Evolutionary conservation across 2,329 filamentous ascomycete genomes (phyloP).

Genomic region (Parastagonospora avenae): DNA sequence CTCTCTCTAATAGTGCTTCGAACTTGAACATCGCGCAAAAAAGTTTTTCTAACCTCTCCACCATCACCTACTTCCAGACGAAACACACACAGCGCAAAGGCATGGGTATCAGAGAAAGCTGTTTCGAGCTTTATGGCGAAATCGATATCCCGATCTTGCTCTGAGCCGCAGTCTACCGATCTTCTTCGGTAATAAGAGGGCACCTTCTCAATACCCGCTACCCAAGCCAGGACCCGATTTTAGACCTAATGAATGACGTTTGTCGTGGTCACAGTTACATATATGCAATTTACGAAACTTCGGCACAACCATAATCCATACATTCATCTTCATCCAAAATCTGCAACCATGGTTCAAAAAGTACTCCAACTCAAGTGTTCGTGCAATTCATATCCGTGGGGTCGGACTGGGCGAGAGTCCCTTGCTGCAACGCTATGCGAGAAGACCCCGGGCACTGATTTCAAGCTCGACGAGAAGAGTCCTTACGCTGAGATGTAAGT

Average conservation of each 20-base stretch:
- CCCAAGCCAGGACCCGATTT: too few species aligned
- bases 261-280: too few species aligned
- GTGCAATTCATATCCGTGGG: conserved; percentile 72
- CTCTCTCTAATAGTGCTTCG: too few species aligned
- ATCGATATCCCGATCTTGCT: not conserved
- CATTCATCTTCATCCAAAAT: not conserved
- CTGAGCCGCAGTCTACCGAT: not conserved
- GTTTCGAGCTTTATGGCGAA: not conserved
- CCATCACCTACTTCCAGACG: too few species aligned
- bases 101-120: too few species aligned
- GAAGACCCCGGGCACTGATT: conserved; percentile 66
- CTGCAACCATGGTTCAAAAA: conserved; percentile 53
- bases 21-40: too few species aligned
- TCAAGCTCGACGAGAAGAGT: conserved; percentile 67
- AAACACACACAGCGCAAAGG: too few species aligned
- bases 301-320: not conserved
- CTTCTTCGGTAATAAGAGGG: conserved; percentile 15
- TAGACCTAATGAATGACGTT: too few species aligned
- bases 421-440: conserved; percentile 69
- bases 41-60: too few species aligned
- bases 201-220: conserved; percentile 22
- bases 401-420: conserved; percentile 69
- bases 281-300: not conserved
- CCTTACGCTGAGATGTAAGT: conserved; percentile 65
- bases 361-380: conserved; percentile 61